phyloP scores from a whole-genome alignment of 345 rosid genomes.

The Lagerstroemia speciosa region DNA sequence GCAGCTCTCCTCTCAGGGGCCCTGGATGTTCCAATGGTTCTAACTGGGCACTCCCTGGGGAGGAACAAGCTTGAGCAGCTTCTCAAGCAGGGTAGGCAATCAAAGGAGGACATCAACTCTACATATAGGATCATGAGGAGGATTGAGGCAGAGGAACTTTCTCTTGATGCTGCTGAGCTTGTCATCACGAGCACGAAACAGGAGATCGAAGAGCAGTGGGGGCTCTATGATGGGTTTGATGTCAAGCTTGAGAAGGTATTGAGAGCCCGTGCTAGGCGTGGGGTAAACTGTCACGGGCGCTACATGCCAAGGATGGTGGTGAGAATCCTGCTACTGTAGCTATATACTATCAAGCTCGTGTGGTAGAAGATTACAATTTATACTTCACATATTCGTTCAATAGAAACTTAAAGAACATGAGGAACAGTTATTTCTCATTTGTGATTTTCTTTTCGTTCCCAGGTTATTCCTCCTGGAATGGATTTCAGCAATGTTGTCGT shows the following conservation, averaged over 20 bases:
- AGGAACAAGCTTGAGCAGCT: conserved; percentile 96
- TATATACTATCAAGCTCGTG: neutral
- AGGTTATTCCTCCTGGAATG: conserved; percentile 99
- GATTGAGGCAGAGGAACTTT: conserved; percentile 90
- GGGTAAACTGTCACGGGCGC: conserved; percentile 91
- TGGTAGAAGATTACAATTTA: neutral
- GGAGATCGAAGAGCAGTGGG: conserved; percentile 98
- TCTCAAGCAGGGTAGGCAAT: conserved; percentile 85
- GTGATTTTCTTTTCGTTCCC: conserved; percentile 2
- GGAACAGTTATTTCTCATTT: neutral
- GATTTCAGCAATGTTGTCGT: conserved; percentile 85
- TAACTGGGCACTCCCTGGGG: conserved; percentile 95
- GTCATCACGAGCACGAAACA: conserved; percentile 93
- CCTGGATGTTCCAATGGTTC: conserved; percentile 92
- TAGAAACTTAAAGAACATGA: neutral
- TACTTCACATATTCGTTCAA: neutral
- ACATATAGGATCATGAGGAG: conserved; percentile 91
- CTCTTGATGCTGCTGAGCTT: conserved; percentile 93
- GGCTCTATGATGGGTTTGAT: conserved; percentile 95
- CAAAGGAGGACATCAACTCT: conserved; percentile 82
- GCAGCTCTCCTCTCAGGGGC: conserved; percentile 93
- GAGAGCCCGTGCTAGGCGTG: conserved; percentile 87
- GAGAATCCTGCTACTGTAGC: conserved; percentile 6
- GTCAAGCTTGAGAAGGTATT: conserved; percentile 89
- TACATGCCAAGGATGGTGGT: conserved; percentile 98